Evolutionary conservation across 768 basidiomycete genomes (phyloP).

Genomic region (Tylopilus sp.): DNA sequence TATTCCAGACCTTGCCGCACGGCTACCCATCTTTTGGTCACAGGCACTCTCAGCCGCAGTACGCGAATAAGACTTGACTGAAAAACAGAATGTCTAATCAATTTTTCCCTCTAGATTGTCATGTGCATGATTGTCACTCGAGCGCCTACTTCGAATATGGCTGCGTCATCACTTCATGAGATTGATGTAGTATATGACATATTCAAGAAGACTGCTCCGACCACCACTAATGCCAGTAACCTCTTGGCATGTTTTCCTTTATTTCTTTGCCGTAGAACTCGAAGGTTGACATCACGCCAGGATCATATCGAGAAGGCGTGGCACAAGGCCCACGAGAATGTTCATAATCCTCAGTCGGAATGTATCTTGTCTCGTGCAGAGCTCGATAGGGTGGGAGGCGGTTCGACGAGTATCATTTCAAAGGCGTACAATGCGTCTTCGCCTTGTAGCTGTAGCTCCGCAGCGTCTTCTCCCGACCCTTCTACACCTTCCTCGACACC

Average conservation of each 20-base stretch:
- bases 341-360: constrained; percentile 29
- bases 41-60: constrained; percentile 64
- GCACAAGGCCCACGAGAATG: constrained; percentile 42
- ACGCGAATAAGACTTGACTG: constrained; percentile 21
- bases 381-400: constrained; percentile 51
- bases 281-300: constrained; percentile 22
- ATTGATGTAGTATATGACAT: constrained; percentile 42
- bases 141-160: constrained; percentile 47
- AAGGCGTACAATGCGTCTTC: constrained; percentile 3
- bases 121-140: constrained; percentile 54
- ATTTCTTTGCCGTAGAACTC: neutral
- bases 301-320: constrained; percentile 40
- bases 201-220: constrained; percentile 46
- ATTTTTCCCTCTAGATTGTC: constrained; percentile 44
- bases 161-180: constrained; percentile 45
- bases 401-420: constrained; percentile 47
- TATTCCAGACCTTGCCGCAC: constrained; percentile 40
- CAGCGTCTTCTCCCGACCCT: constrained; percentile 10
- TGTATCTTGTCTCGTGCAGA: constrained; percentile 39
- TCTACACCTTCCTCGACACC: constrained; percentile 14
- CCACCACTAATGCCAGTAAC: constrained; percentile 44
- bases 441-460: constrained; percentile 3
- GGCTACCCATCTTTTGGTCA: constrained; percentile 61
- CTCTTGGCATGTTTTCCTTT: constrained; percentile 37
- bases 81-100: neutral